phyloP scores from a whole-genome alignment of 2,329 filamentous ascomycete genomes.

The Daldinia eschscholtzii region DNA sequence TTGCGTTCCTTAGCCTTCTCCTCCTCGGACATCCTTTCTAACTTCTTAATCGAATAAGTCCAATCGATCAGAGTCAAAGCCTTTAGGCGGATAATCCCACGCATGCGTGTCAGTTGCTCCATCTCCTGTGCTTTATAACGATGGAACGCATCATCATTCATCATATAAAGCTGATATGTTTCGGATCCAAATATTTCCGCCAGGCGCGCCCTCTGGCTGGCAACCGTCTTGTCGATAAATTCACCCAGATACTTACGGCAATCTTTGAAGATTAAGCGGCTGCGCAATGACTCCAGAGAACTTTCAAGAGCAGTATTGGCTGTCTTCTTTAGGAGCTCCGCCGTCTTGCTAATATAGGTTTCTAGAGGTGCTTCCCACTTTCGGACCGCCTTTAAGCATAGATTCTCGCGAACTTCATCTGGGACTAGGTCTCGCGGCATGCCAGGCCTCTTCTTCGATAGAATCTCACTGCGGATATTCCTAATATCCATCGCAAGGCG shows the following conservation, averaged over 20 bases:
- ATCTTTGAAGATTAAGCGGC: conserved; percentile 64
- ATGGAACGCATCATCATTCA: conserved; percentile 63
- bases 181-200: conserved; percentile 66
- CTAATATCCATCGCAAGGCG: conserved; percentile 60
- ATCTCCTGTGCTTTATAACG: conserved; percentile 62
- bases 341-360: conserved; percentile 62
- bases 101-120: conserved; percentile 59
- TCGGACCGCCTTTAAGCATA: conserved; percentile 68
- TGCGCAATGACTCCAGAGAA: conserved; percentile 62
- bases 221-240: conserved; percentile 59
- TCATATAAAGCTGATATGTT: conserved; percentile 67
- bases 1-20: conserved; percentile 60
- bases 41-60: conserved; percentile 45
- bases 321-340: conserved; percentile 61
- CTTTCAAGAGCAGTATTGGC: conserved; percentile 62
- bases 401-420: conserved; percentile 69
- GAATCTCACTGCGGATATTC: conserved; percentile 67
- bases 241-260: conserved; percentile 58
- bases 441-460: conserved; percentile 66
- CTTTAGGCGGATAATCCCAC: conserved; percentile 64
- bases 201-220: conserved; percentile 56
- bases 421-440: conserved; percentile 68
- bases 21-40: conserved; percentile 61
- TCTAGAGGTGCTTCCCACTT: conserved; percentile 70
- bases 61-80: conserved; percentile 56